Percentiles rank a stretch among this genome's conserved stretches.
Conservation (phyloP, 1,284 basidiomycete genomes). For the Blastosporella zonata region DNA sequence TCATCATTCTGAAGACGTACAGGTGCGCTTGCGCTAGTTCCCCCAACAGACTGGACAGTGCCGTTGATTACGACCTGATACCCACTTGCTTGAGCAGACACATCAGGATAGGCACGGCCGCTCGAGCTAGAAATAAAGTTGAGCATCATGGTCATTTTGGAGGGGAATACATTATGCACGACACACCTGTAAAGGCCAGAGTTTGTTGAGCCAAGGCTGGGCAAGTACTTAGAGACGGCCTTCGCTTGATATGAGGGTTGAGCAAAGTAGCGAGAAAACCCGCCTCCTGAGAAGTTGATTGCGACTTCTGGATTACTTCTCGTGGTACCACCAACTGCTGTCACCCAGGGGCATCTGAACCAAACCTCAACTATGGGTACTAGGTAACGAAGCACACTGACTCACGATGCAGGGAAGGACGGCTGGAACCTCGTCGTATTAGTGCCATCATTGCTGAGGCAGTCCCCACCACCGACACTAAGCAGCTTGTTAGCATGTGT, state of each 20-base stretch:
- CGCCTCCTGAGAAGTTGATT: conserved; percentile 60
- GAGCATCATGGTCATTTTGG: not conserved
- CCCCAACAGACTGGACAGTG: conserved; percentile 40
- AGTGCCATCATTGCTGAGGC: conserved; percentile 54
- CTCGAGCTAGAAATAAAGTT: conserved; percentile 36
- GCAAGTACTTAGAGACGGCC: conserved; percentile 51
- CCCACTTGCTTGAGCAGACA: conserved; percentile 57
- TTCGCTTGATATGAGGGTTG: conserved; percentile 51
- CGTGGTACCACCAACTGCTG: conserved; percentile 55
- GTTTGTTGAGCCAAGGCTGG: conserved; percentile 44
- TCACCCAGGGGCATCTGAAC: conserved; percentile 57
- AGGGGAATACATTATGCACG: not conserved
- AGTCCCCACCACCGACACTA: conserved; percentile 62
- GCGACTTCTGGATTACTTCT: conserved; percentile 50
- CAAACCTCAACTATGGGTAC: not conserved
- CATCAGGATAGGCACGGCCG: conserved; percentile 66
- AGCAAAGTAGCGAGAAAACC: conserved; percentile 63
- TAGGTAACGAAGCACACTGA: conserved; percentile 12
- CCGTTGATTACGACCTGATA: conserved; percentile 62
- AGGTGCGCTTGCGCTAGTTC: conserved; percentile 60
- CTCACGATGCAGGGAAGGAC: conserved; percentile 66
- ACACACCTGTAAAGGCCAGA: conserved; percentile 53
- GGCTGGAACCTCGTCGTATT: conserved; percentile 57
- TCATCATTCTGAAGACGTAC: conserved; percentile 33
- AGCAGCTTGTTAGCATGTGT: not conserved